These are phyloP conservation scores for Talaromyces proteolyticus DNA, from an alignment of 495 filamentous ascomycete genomes.

Conservation along the genomic window DNA sequence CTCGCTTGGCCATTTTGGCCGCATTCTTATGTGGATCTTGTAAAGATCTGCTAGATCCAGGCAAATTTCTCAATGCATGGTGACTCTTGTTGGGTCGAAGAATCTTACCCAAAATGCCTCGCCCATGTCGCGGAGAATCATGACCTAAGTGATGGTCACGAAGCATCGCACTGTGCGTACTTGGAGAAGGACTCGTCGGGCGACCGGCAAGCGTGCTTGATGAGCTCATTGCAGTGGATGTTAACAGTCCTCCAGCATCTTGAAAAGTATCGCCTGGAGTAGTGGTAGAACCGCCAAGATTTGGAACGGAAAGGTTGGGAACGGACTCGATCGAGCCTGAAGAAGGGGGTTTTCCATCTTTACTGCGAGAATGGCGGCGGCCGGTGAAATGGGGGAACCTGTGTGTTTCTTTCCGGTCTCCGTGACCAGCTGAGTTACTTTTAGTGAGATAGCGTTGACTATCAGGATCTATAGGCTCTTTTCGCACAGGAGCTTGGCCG, in stretches of 20 bases:
- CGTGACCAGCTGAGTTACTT: slow-evolving; percentile 22
- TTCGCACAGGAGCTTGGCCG: slow-evolving; percentile 76
- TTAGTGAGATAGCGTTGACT: slow-evolving; percentile 53
- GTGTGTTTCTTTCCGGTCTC: slow-evolving; percentile 42
- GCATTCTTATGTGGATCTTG: slow-evolving; percentile 29
- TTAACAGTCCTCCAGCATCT: slow-evolving; percentile 32
- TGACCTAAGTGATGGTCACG: slow-evolving; percentile 43
- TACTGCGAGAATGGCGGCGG: slow-evolving; percentile 63
- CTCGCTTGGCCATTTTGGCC: slow-evolving; percentile 39
- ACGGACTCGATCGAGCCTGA: slow-evolving; percentile 39
- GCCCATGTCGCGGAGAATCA: slow-evolving; percentile 58
- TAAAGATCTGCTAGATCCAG: slow-evolving; percentile 46
- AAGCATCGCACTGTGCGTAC: slow-evolving; percentile 50
- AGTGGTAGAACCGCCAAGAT: too few relatives aligned
- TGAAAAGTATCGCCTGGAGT: slow-evolving; percentile 66
- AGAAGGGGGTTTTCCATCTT: slow-evolving; percentile 60
- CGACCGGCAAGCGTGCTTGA: slow-evolving; percentile 45
- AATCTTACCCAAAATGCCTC: slow-evolving; percentile 61
- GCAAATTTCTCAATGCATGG: slow-evolving; percentile 32
- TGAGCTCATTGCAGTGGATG: slow-evolving; percentile 40
- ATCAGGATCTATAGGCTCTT: slow-evolving; percentile 64
- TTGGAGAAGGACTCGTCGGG: slow-evolving; percentile 72
- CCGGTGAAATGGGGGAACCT: slow-evolving; percentile 66
- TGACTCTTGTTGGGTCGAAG: slow-evolving; percentile 50
- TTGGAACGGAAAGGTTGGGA: slow-evolving; percentile 44